Evolutionary conservation across 768 basidiomycete genomes (phyloP).

Genomic region (Boletales sp.): DNA sequence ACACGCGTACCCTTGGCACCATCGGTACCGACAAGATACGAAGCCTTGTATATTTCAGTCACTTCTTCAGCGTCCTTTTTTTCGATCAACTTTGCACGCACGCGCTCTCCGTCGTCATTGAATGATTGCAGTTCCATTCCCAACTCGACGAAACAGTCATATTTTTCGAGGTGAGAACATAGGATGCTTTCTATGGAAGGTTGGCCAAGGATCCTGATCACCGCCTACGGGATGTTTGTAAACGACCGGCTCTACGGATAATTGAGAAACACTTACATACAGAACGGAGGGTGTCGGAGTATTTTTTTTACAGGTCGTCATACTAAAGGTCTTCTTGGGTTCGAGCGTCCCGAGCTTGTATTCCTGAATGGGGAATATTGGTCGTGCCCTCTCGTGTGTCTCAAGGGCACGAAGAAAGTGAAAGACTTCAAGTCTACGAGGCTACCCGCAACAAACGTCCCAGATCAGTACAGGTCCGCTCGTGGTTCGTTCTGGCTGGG

Average conservation of each 20-base stretch:
- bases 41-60: constrained; percentile 23
- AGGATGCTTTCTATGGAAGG: constrained; percentile 27
- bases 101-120: constrained; percentile 33
- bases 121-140: constrained; percentile 44
- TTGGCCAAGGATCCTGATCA: constrained; percentile 25
- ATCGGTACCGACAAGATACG: constrained; percentile 41
- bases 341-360: constrained; percentile 30
- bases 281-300: constrained; percentile 27
- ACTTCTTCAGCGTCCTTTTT: constrained; percentile 18
- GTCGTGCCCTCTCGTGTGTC: constrained; percentile 30
- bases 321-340: constrained; percentile 8
- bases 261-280: constrained; percentile 1
- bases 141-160: constrained; percentile 35
- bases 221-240: constrained; percentile 2
- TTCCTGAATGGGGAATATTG: constrained; percentile 26
- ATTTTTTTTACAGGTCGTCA: neutral
- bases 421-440: constrained; percentile 42
- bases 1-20: constrained; percentile 35
- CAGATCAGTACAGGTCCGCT: no score
- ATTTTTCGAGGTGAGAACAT: constrained; percentile 16
- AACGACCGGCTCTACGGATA: neutral
- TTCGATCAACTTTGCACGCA: constrained; percentile 35
- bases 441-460: constrained; percentile 6
- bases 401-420: constrained; percentile 38
- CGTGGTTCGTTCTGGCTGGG: neutral